Conservation (phyloP, 108 stramenopile species). For the Cylindrotheca fusiformis region DNA sequence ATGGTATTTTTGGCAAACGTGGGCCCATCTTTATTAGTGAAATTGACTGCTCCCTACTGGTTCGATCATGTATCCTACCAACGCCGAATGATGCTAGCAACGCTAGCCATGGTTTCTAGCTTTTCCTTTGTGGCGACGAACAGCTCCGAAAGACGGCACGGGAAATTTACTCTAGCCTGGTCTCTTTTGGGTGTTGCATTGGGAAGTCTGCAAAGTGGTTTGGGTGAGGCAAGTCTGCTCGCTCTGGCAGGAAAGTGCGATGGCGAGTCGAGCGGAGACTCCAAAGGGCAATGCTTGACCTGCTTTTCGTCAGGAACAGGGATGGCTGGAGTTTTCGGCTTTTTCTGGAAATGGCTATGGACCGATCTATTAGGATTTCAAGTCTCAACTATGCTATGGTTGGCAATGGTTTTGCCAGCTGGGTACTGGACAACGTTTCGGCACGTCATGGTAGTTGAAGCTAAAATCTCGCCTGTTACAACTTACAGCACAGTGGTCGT, state of each 20-base stretch:
- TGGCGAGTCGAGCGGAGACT: conserved; percentile 1
- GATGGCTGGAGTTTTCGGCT: conserved; percentile 73
- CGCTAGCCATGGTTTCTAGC: conserved; percentile 43
- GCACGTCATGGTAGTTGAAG: not conserved
- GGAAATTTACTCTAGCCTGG: conserved; percentile 7
- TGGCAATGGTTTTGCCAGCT: conserved; percentile 26
- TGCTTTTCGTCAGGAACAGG: conserved; percentile 83
- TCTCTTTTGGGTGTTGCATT: conserved; percentile 83
- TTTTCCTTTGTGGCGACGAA: conserved; percentile 48
- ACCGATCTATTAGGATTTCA: conserved; percentile 26
- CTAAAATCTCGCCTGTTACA: not conserved
- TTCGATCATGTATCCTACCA: conserved; percentile 74
- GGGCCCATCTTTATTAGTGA: conserved; percentile 56
- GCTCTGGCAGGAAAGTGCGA: conserved; percentile 72
- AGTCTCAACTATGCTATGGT: conserved; percentile 19
- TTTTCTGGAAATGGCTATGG: conserved; percentile 52
- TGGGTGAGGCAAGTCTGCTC: conserved; percentile 87
- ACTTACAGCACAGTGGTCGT: too few relatives aligned
- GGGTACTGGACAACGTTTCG: conserved; percentile 24
- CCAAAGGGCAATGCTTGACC: conserved; percentile 43
- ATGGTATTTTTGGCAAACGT: conserved; percentile 77
- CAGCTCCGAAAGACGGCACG: not conserved
- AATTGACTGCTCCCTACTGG: conserved; percentile 77
- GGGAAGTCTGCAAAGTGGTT: conserved; percentile 55
- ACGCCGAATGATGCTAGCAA: conserved; percentile 42